These are phyloP conservation scores for Jatropha curcas DNA, from an alignment of 345 rosid genomes.

Conservation along the genomic window DNA sequence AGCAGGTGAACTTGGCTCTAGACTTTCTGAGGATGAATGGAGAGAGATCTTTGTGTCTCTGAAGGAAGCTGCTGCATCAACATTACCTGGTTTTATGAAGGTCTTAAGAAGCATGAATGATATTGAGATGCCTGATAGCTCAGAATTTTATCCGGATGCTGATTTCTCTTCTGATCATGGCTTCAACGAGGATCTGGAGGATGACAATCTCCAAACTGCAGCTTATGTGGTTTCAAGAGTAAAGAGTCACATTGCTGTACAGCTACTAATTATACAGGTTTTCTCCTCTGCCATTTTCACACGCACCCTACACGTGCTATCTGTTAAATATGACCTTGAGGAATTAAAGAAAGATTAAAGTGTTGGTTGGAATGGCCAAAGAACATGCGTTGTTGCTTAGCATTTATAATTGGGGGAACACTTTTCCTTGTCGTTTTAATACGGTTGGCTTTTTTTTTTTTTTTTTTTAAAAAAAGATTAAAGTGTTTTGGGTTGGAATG, in stretches of 20 bases:
- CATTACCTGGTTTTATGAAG: conserved; percentile 66
- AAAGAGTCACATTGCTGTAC: conserved; percentile 77
- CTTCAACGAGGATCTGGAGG: conserved; percentile 58
- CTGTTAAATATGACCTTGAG: background rate
- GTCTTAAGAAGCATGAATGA: conserved; percentile 69
- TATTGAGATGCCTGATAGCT: conserved; percentile 43
- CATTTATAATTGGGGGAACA: too few species aligned
- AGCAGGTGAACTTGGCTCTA: conserved; percentile 58
- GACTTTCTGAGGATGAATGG: conserved; percentile 76
- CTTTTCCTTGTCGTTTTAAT: too few species aligned
- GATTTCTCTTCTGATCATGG: conserved; percentile 66
- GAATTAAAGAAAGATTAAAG: background rate
- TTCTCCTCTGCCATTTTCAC: conserved; percentile 9
- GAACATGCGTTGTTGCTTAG: too few species aligned
- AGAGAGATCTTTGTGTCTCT: conserved; percentile 55
- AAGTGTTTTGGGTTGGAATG: too few species aligned
- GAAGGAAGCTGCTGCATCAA: conserved; percentile 68
- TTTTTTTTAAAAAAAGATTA: too few species aligned
- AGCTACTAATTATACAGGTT: conserved; percentile 78
- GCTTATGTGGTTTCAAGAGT: conserved; percentile 76
- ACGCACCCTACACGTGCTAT: background rate
- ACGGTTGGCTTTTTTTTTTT: too few species aligned
- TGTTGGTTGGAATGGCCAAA: too few species aligned
- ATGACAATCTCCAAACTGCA: conserved; percentile 71
- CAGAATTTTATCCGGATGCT: conserved; percentile 38